Conservation (phyloP, 495 filamentous ascomycete species). For the Penicillium waksmanii region DNA sequence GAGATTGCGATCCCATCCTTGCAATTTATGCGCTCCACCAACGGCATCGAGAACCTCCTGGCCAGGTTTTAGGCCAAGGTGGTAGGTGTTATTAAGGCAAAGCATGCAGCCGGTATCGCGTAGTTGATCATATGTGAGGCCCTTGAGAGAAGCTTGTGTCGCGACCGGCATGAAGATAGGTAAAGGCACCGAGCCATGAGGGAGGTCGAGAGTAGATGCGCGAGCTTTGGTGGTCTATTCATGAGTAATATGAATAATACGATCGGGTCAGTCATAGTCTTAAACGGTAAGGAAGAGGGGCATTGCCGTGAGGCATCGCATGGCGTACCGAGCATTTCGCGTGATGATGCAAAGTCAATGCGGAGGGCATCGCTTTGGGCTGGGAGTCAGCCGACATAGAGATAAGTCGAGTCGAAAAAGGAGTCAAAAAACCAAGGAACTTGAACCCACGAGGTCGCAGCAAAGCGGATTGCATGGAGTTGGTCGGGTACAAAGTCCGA, state of each 20-base stretch:
- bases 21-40: slow-evolving; percentile 90
- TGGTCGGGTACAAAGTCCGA: too few species aligned
- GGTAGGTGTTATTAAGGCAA: slow-evolving; percentile 97
- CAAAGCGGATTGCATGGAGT: slow-evolving; percentile 23
- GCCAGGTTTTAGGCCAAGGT: slow-evolving; percentile 91
- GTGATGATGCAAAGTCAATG: slow-evolving; percentile 79
- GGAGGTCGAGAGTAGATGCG: slow-evolving; percentile 85
- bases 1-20: slow-evolving; percentile 94
- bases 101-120: slow-evolving; percentile 86
- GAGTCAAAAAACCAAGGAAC: too few species aligned
- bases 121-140: slow-evolving; percentile 88
- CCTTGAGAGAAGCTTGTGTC: slow-evolving; percentile 96
- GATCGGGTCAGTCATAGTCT: neutral
- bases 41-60: slow-evolving; percentile 84
- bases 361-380: slow-evolving; percentile 63
- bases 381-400: slow-evolving; percentile 44
- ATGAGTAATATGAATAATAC: neutral
- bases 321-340: slow-evolving; percentile 76
- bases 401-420: slow-evolving; percentile 3
- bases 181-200: slow-evolving; percentile 86
- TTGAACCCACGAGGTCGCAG: slow-evolving; percentile 3
- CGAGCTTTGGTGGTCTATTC: slow-evolving; percentile 89
- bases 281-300: neutral
- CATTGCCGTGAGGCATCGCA: neutral
- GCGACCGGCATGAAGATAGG: slow-evolving; percentile 99